Base-by-base conservation (phyloP, 768 basidiomycete genomes). In the Rhodotorula toruloides region DNA sequence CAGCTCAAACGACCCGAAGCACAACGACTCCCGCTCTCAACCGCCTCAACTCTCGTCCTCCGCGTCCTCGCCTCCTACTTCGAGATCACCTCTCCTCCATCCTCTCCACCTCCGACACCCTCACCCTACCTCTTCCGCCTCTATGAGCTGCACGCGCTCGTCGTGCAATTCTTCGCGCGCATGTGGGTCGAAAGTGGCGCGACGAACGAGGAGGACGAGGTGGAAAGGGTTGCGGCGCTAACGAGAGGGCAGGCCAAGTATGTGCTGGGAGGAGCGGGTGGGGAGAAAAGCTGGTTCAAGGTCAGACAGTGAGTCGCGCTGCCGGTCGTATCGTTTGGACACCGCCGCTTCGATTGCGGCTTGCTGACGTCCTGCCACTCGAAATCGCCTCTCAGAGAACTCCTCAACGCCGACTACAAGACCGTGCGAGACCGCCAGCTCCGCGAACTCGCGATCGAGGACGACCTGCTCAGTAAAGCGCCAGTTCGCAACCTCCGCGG, bases 141-240 rank as follows among this genome's bases (percentile, higher is more conserved):
- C 74, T 82, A 83, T 75, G 85, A 83, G 68, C 86, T 91, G 9
- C 91, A 96, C 77, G 80, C 82, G 16, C 79, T 91, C n/a, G 87
- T 88, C 10, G 85, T 86, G 7, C 84, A 84, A 52, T 92, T 93
- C 80, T 93, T 93, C 78, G 79, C 90, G n/a, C 84, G 89, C 65
- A 91, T 94, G 85, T 94, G 90, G 90, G 84, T 82, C 72, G 91
- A 94, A 76, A 89, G 88, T 73, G 86, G 87, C 19, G 88, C 91
- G 2, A 85, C 87, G 7, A 74, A 77, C 19, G 17, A 16, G 10
- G 17, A 12, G 10, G 85, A 81, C 27, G 91, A 94, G 77, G 90
- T 91, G 70, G 81, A 82, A 42, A 85, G 92, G 16, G 85, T 94
- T 16, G 83, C 84, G 40, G 87, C 85, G 11, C 80, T 93, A 27